Conservation (phyloP, 164 flowering plant genomes). For the Liriodendron chinense region DNA sequence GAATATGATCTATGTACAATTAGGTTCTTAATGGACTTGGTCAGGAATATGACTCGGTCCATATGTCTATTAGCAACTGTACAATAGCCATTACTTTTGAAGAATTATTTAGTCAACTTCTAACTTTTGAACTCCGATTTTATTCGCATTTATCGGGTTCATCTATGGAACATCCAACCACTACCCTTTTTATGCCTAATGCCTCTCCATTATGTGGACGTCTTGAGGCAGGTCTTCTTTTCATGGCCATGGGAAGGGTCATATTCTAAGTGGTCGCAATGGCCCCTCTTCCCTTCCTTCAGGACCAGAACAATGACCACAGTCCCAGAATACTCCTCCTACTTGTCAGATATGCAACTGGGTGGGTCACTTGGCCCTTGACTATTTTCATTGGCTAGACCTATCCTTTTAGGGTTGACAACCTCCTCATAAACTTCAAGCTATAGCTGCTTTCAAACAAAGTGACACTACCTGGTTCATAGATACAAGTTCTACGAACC, state of each 20-base stretch:
- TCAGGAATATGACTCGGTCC: too few relatives aligned
- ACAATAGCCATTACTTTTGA: background rate
- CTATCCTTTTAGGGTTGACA: too few relatives aligned
- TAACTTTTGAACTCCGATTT: background rate
- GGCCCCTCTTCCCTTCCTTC: background rate
- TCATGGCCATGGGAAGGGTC: background rate
- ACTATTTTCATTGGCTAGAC: conserved; percentile 2
- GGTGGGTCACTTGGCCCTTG: background rate
- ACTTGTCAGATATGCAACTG: background rate
- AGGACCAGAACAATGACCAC: background rate
- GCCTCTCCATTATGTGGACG: too few relatives aligned
- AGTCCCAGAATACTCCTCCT: background rate
- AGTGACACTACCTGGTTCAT: background rate
- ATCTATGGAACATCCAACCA: background rate
- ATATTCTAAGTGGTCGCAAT: too few relatives aligned
- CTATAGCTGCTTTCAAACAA: background rate
- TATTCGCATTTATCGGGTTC: too few relatives aligned
- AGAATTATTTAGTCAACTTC: too few relatives aligned
- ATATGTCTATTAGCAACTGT: background rate
- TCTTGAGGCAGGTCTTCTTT: background rate
- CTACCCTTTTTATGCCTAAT: background rate
- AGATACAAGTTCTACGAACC: background rate
- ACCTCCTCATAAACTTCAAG: too few relatives aligned
- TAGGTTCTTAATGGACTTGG: background rate
- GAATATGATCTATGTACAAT: background rate